Evolutionary conservation across 345 rosid genomes (phyloP), one percentile per base, ranked within the genome.

Genomic region (Toxicodendron radicans): DNA sequence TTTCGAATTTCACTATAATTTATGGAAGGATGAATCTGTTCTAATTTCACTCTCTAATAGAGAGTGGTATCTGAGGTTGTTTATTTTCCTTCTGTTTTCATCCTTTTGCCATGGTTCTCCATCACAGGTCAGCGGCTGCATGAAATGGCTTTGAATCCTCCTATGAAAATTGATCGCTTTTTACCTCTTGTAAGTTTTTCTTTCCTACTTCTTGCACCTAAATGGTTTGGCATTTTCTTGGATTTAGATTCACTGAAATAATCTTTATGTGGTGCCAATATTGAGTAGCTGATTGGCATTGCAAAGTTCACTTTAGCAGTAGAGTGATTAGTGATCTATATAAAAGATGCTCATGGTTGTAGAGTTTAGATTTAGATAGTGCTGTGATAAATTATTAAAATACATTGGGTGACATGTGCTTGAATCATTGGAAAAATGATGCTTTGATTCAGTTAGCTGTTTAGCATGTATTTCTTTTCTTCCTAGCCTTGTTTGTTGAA

Each of bases 111-210:
- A 12, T 65, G 7, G 32, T 46, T 49, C 46, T 49, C 62, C 30
- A 1, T 74, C 27, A 58, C 63, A 91, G 98, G 94, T 84, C 99
- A 92, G 74, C 84, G 96, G 70, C 85, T 92, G 77, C 93, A 90
- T 83, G 97, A 87, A 80, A 92, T 91, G 94, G 68, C 79, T 78
- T 70, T 91, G 61, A 89, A 83, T 74, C 92, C 95, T 79, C 92
- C 99, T 17, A 70, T 70, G 72, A 87, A 89, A 75, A 57, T 91
- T 76, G 59, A 65, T 58, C 72, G 76, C 56, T 83, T 90, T 78
- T 72, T 88, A 78, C 89, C 86, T 82, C 74, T 80, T 64, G 95
- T 92, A 77, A 79, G 94, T 83, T 72, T 24, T 73, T 78, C 65
- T 65, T 73, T 70, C 49, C n/a, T 71, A 35, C 73, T 62, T 69